Evolutionary conservation across 2,329 filamentous ascomycete genomes (phyloP), one percentile per base, ranked within the genome.

Genomic region (Pestalotiopsis sp.): DNA sequence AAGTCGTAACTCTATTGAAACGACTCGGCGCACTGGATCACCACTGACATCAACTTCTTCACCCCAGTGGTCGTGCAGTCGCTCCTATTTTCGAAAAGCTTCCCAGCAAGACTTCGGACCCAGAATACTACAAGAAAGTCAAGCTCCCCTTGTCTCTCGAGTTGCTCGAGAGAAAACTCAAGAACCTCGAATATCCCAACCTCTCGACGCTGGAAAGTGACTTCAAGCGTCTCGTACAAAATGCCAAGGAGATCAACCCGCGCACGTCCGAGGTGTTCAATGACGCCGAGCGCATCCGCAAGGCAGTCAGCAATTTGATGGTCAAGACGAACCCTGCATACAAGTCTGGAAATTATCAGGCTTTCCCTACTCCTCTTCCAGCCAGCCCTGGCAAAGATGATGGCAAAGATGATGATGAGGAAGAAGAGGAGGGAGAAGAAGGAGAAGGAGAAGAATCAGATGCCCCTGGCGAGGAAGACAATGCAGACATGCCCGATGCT

Each of bases 261-360:
- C 91, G 91, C 72, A 87, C 86, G 57, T 93, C 92, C 0, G 82
- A 89, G 67, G 85, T 92, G 48, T 95, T 91, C 76, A 91, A 94
- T 57, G 94, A 97, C 81, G 93, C 94, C 9, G 94, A 97, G 79
- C 89, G 93, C 62, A 88, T 97, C 59, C 88, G 94, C 60, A 97
- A 97, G 80, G 91, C 93, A 3, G 85, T 95, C 55, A 94, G 92
- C 77, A 95, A 94, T 75, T 94, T 90, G 78, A 97, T 97, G 94
- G 91, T 90, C 67, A 92, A 92, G 78, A 87, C 91, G 73, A 97
- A 97, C 74, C 94, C 94, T 14, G 93, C 92, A 17, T 97, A 97
- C 78, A 88, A 89, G 70, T 83, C 85, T 17, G 84, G 86, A 26
- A 82, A 82, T 60, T 96, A 97, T 75, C 85, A 88, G 69, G 91